Conservation (phyloP, 257 asterid genomes). For the Solanum pennellii region DNA sequence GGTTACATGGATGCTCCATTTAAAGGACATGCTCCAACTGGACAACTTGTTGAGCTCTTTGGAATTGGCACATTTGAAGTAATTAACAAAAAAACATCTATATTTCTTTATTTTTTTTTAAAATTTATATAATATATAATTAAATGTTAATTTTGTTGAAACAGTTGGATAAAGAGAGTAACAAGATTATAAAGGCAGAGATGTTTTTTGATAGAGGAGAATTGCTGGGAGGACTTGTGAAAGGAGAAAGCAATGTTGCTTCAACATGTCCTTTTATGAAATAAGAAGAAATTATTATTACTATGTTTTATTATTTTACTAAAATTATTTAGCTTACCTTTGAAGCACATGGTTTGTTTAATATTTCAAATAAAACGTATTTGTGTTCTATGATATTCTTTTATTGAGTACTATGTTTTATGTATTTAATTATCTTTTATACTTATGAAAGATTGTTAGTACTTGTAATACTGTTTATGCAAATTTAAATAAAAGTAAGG, state of each 20-base stretch:
- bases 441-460: neutral
- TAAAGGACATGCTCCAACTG: constrained; percentile 46
- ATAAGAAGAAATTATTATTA: neutral
- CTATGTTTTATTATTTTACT: neutral
- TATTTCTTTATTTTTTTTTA: neutral
- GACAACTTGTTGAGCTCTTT: constrained; percentile 43
- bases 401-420: neutral
- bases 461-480: neutral
- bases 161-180: constrained; percentile 38
- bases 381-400: neutral
- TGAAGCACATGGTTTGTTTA: neutral
- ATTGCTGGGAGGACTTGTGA: constrained; percentile 38
- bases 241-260: constrained; percentile 19
- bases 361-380: neutral
- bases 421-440: neutral
- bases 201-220: constrained; percentile 52
- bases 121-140: neutral
- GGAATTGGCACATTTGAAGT: constrained; percentile 50
- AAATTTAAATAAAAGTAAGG: neutral
- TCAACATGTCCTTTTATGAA: constrained; percentile 41
- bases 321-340: neutral
- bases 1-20: constrained; percentile 63
- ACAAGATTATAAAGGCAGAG: constrained; percentile 46
- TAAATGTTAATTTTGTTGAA: neutral
- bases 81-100: neutral